A percentile compares a stretch with the other conserved stretches of the same genome.
phyloP scores from a whole-genome alignment of 164 flowering plant species.

The Magnolia officinalis region DNA sequence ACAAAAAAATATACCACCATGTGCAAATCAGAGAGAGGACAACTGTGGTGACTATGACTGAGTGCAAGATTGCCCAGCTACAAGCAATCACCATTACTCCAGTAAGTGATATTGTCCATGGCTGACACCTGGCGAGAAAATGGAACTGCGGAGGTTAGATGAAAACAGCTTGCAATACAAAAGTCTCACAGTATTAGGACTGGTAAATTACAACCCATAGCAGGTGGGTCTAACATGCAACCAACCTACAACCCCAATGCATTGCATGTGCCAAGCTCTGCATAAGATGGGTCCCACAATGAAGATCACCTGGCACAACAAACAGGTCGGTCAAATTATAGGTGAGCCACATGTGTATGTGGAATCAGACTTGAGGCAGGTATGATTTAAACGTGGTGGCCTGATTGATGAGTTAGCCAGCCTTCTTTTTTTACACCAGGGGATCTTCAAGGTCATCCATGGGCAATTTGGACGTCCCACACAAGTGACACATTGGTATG shows the following conservation, averaged over 20 bases:
- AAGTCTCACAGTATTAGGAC: neutral
- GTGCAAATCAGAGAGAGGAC: constrained; percentile 39
- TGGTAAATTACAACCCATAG: neutral
- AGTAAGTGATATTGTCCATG: constrained; percentile 85
- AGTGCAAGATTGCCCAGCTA: constrained; percentile 77
- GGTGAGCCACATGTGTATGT: too few species aligned
- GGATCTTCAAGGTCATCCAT: too few species aligned
- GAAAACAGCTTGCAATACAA: neutral
- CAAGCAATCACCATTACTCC: constrained; percentile 47
- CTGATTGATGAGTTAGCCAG: too few species aligned
- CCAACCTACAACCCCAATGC: neutral
- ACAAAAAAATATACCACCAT: constrained; percentile 96
- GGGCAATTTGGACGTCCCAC: too few species aligned
- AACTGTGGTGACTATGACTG: constrained; percentile 39
- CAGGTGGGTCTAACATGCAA: neutral
- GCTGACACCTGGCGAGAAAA: constrained; percentile 69
- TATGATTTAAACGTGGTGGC: too few species aligned
- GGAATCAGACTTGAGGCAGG: too few species aligned
- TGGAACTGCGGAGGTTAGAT: neutral
- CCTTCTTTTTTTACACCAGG: too few species aligned
- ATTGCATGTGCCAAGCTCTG: neutral
- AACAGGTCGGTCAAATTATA: too few species aligned
- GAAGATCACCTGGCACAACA: neutral
- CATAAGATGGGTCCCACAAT: neutral
- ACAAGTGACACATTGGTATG: too few species aligned